Conservation (phyloP, 306 rosid genomes). For the Quercus gilva region DNA sequence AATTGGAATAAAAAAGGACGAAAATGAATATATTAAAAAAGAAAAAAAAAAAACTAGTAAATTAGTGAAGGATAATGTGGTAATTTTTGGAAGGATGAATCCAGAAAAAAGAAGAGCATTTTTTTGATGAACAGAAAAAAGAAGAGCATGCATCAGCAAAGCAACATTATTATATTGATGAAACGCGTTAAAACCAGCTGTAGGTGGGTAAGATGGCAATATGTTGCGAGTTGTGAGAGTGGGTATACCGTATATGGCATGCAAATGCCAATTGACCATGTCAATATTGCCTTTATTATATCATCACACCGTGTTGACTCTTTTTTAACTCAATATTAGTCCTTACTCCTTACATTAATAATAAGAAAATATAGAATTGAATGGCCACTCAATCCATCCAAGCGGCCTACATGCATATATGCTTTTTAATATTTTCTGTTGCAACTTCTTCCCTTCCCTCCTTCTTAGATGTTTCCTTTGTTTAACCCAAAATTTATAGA, state of each 20-base stretch:
- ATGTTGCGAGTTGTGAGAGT: too few species aligned
- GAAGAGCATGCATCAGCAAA: not conserved
- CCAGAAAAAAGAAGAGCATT: not conserved
- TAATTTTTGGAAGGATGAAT: not conserved
- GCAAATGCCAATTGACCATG: not conserved
- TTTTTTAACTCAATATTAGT: not conserved
- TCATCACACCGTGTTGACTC: not conserved
- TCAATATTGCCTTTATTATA: not conserved
- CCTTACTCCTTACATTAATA: too few species aligned
- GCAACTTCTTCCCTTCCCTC: too few species aligned
- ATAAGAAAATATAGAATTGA: too few species aligned
- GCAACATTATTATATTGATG: not conserved
- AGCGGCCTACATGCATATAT: too few species aligned
- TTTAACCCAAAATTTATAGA: too few species aligned
- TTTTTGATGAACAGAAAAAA: not conserved
- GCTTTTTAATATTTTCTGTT: too few species aligned
- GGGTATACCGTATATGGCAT: not conserved
- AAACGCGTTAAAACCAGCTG: conserved; percentile 16
- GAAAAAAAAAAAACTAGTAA: not conserved
- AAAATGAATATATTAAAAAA: too few species aligned
- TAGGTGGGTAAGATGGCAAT: not conserved
- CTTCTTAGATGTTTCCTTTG: too few species aligned
- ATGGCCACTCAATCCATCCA: too few species aligned
- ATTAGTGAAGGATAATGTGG: not conserved
- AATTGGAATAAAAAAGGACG: not conserved